Conservation (phyloP, 768 basidiomycete species). For the Melanogaster broomeanus region DNA sequence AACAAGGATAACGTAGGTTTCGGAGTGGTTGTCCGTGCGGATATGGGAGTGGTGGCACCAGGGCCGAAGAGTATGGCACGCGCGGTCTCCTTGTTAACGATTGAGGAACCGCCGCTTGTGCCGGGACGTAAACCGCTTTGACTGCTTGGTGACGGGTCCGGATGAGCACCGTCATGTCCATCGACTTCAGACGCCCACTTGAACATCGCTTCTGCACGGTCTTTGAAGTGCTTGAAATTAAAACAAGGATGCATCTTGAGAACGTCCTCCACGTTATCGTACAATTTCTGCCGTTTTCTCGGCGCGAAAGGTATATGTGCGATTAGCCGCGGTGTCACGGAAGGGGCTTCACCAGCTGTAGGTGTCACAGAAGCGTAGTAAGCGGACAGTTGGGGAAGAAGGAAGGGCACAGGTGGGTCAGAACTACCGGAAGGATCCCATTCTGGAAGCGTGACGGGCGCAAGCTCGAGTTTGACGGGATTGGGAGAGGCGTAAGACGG, state of each 20-base stretch:
- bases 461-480: conserved; percentile 40
- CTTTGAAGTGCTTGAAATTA: conserved; percentile 48
- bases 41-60: conserved; percentile 6
- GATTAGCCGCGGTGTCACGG: conserved; percentile 42
- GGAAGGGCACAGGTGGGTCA: conserved; percentile 25
- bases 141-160: conserved; percentile 17
- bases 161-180: conserved; percentile 5
- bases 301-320: conserved; percentile 41
- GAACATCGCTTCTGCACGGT: conserved; percentile 47
- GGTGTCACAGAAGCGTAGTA: conserved; percentile 26
- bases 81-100: conserved; percentile 26
- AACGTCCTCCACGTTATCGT: conserved; percentile 41
- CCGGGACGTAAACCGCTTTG: conserved; percentile 34
- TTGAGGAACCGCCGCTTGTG: conserved; percentile 17
- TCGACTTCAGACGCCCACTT: conserved; percentile 39
- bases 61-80: conserved; percentile 34
- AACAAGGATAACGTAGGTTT: conserved; percentile 47
- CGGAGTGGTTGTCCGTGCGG: conserved; percentile 11
- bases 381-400: conserved; percentile 14
- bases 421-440: conserved; percentile 11
- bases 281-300: conserved; percentile 38
- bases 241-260: conserved; percentile 52
- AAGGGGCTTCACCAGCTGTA: conserved; percentile 24
- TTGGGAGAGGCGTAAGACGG: conserved; percentile 9
- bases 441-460: conserved; percentile 25